Percentiles rank a stretch among this genome's conserved stretches.
These are phyloP conservation scores for Candida odintsovae DNA, from an alignment of 805 yeast genomes.

Conservation along the genomic window DNA sequence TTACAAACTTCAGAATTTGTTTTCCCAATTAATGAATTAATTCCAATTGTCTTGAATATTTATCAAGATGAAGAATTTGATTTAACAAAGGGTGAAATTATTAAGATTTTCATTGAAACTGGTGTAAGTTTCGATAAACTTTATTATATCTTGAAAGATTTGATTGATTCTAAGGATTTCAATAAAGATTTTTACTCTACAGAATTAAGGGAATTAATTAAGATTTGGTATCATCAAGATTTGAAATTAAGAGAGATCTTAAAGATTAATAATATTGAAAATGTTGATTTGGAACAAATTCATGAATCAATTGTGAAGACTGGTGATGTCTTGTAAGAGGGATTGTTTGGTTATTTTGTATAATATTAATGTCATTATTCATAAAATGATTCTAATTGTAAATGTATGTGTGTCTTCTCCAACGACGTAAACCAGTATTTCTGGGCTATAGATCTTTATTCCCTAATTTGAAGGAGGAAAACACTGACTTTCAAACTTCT, in stretches of 20 bases:
- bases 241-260: conserved; percentile 51
- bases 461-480: no score
- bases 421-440: no score
- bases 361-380: neutral
- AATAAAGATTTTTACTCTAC: conserved; percentile 41
- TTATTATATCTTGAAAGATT: conserved; percentile 56
- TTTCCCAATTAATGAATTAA: conserved; percentile 69
- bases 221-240: conserved; percentile 63
- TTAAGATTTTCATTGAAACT: conserved; percentile 56
- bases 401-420: no score
- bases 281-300: conserved; percentile 9
- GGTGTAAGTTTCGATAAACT: conserved; percentile 62
- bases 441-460: no score
- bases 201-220: conserved; percentile 61
- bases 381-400: no score
- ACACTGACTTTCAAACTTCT: no score
- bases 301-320: conserved; percentile 8
- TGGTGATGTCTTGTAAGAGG: conserved; percentile 7
- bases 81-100: conserved; percentile 42
- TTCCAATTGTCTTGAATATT: conserved; percentile 58
- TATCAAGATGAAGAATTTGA: conserved; percentile 37
- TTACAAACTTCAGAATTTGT: conserved; percentile 66
- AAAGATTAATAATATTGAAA: conserved; percentile 33
- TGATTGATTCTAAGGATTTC: conserved; percentile 56
- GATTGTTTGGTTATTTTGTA: neutral